Evolutionary conservation across 2,329 filamentous ascomycete genomes (phyloP).

Genomic region (Fusarium incarnatum): DNA sequence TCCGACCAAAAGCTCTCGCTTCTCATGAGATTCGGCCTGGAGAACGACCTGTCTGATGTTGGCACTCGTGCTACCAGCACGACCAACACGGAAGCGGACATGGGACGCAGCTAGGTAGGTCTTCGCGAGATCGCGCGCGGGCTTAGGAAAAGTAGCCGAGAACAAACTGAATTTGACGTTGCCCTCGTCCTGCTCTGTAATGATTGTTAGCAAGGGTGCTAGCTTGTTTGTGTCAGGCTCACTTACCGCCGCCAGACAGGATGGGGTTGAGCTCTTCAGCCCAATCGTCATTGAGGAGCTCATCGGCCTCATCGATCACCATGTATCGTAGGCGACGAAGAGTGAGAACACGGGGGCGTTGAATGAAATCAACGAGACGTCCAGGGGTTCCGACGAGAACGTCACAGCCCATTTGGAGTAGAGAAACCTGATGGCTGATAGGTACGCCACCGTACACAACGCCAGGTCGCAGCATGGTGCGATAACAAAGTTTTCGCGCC

Average conservation of each 20-base stretch:
- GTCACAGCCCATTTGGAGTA: slow-evolving; percentile 87
- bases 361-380: slow-evolving; percentile 86
- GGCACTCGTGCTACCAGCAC: slow-evolving; percentile 81
- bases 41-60: slow-evolving; percentile 87
- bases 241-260: slow-evolving; percentile 82
- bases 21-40: slow-evolving; percentile 72
- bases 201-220: slow-evolving; percentile 43
- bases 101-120: slow-evolving; percentile 79
- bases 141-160: slow-evolving; percentile 92
- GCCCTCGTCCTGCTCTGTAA: slow-evolving; percentile 77
- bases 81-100: slow-evolving; percentile 86
- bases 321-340: slow-evolving; percentile 81
- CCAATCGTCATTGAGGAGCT: slow-evolving; percentile 87
- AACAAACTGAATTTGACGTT: slow-evolving; percentile 83
- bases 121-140: slow-evolving; percentile 79
- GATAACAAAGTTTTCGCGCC: slow-evolving; percentile 90
- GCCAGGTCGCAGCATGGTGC: slow-evolving; percentile 92
- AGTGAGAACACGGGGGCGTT: slow-evolving; percentile 74
- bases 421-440: slow-evolving; percentile 73
- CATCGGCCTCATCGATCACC: slow-evolving; percentile 94
- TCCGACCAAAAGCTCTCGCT: slow-evolving; percentile 78
- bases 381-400: slow-evolving; percentile 90
- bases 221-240: background rate
- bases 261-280: slow-evolving; percentile 79
- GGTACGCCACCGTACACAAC: slow-evolving; percentile 90